Conservation (phyloP, 2,329 filamentous ascomycete genomes). For the Tolypocladium cylindrosporum region DNA sequence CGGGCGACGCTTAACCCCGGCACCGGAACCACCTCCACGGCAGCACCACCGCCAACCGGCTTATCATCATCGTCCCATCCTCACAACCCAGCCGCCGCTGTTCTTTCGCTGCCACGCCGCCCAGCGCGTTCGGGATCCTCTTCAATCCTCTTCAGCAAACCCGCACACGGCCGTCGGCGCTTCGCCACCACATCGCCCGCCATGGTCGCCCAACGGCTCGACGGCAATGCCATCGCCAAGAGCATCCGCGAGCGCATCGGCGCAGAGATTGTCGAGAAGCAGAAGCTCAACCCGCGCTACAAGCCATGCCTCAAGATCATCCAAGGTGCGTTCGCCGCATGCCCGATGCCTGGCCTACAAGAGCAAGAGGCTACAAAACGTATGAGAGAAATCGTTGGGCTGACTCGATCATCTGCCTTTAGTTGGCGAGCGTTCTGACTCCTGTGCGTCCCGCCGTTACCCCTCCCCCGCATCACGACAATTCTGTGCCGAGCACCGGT, state of each 20-base stretch:
- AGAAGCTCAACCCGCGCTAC: conserved; percentile 77
- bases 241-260: conserved; percentile 76
- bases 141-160: background rate
- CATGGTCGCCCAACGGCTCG: conserved; percentile 87
- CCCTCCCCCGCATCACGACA: conserved; percentile 10
- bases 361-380: background rate
- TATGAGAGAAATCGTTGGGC: background rate
- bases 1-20: conserved; percentile 2
- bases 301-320: conserved; percentile 88
- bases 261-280: conserved; percentile 69
- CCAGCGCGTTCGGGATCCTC: conserved; percentile 1
- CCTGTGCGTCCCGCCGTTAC: conserved; percentile 41
- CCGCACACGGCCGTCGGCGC: conserved; percentile 10
- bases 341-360: background rate
- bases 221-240: conserved; percentile 92
- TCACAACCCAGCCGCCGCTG: background rate
- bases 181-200: conserved; percentile 41
- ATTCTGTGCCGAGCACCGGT: background rate
- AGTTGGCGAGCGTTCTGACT: conserved; percentile 92
- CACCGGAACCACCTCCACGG: background rate
- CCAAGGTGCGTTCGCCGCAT: conserved; percentile 54
- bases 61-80: background rate
- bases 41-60: background rate
- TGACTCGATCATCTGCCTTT: conserved; percentile 10
- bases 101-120: background rate